A percentile compares a stretch with the other conserved stretches of the same genome.
These are phyloP conservation scores for Neurospora sp. DNA, from an alignment of 495 filamentous ascomycete genomes.

Conservation along the genomic window DNA sequence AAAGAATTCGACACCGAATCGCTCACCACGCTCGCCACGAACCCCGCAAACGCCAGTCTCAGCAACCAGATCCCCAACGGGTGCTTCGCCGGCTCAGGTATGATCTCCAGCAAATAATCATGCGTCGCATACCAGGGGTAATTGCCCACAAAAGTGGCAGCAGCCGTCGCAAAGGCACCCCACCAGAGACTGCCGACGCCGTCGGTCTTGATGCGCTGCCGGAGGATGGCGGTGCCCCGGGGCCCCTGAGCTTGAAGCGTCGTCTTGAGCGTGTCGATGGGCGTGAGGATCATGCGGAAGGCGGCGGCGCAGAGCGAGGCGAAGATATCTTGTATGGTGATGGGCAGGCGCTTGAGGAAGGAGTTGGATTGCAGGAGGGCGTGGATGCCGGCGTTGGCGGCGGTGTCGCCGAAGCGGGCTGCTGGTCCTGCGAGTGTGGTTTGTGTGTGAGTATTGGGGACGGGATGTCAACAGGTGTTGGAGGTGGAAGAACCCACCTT, in stretches of 20 bases:
- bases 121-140: slow-evolving; percentile 29
- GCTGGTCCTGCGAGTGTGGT: slow-evolving; percentile 14
- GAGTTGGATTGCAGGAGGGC: slow-evolving; percentile 23
- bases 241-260: slow-evolving; percentile 25
- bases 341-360: slow-evolving; percentile 21
- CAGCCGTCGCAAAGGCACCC: slow-evolving; percentile 25
- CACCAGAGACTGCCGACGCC: slow-evolving; percentile 25
- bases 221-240: slow-evolving; percentile 17
- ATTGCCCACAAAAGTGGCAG: slow-evolving; percentile 25
- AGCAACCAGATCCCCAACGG: slow-evolving; percentile 19
- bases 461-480: not conserved
- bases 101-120: slow-evolving; percentile 15
- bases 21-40: slow-evolving; percentile 20
- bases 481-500: slow-evolving; percentile 9
- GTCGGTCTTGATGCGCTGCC: slow-evolving; percentile 24
- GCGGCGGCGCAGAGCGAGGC: slow-evolving; percentile 21
- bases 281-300: slow-evolving; percentile 26
- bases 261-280: slow-evolving; percentile 27
- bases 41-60: slow-evolving; percentile 24
- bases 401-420: slow-evolving; percentile 26
- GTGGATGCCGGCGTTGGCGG: slow-evolving; percentile 28
- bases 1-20: slow-evolving; percentile 26
- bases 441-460: not conserved
- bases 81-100: slow-evolving; percentile 15
- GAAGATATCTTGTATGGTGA: slow-evolving; percentile 21